These are phyloP conservation scores for Penicillium frequentans DNA, from an alignment of 2,329 filamentous ascomycete species.

Conservation along the genomic window DNA sequence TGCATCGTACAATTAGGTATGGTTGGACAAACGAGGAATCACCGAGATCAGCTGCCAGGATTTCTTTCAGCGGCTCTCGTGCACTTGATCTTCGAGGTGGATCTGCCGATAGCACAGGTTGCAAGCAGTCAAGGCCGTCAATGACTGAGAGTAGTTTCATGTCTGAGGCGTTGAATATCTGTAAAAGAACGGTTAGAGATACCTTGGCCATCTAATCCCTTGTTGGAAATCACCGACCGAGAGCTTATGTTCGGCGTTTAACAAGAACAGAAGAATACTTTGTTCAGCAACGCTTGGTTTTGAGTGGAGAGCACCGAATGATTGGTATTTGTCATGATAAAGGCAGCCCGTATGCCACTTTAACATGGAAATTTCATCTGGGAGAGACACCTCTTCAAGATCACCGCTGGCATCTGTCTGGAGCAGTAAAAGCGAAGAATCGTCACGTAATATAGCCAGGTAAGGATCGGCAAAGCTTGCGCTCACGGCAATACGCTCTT, in stretches of 20 bases:
- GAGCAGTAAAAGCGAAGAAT: constrained; percentile 76
- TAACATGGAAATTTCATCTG: constrained; percentile 58
- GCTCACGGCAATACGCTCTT: constrained; percentile 70
- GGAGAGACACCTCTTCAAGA: constrained; percentile 74
- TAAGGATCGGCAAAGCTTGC: constrained; percentile 87
- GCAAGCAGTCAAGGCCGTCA: constrained; percentile 75
- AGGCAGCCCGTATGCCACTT: constrained; percentile 84
- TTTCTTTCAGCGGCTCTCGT: constrained; percentile 73
- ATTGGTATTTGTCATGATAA: constrained; percentile 66
- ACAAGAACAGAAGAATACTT: constrained; percentile 70
- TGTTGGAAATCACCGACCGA: constrained; percentile 57
- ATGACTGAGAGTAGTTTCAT: constrained; percentile 72
- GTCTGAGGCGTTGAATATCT: constrained; percentile 77
- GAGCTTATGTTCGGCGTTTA: constrained; percentile 72
- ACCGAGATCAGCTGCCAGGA: constrained; percentile 81
- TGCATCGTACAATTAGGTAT: constrained; percentile 71
- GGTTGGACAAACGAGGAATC: constrained; percentile 69
- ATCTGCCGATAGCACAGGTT: constrained; percentile 71
- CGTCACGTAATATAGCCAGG: constrained; percentile 77
- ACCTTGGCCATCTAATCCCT: not conserved
- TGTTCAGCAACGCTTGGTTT: constrained; percentile 31
- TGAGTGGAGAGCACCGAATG: constrained; percentile 49
- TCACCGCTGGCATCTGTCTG: constrained; percentile 80
- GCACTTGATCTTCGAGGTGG: constrained; percentile 69
- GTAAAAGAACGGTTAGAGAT: not conserved